A percentile compares a stretch with the other conserved stretches of the same genome.
These are phyloP conservation scores for Magnaporthiopsis poae DNA, from an alignment of 2,329 filamentous ascomycete genomes.

Conservation along the genomic window DNA sequence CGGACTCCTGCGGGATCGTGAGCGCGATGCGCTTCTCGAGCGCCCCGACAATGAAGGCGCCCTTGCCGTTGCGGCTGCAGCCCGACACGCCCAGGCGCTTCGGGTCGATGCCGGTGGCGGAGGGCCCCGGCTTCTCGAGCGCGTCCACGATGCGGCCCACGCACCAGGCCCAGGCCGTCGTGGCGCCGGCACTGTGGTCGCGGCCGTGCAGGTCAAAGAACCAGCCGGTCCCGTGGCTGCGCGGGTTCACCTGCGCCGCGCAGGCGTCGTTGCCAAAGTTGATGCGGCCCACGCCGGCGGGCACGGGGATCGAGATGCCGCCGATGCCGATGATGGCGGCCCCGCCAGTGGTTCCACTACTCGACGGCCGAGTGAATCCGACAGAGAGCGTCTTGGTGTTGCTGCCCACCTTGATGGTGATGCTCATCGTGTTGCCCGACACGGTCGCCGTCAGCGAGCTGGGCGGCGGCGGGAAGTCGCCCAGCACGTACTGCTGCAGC, in stretches of 20 bases:
- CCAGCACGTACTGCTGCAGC: slow-evolving; percentile 37
- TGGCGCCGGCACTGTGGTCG: slow-evolving; percentile 40
- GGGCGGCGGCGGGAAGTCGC: slow-evolving; percentile 32
- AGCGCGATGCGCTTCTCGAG: slow-evolving; percentile 46
- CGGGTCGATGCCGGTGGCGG: slow-evolving; percentile 34
- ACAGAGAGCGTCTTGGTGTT: slow-evolving; percentile 30
- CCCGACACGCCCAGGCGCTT: slow-evolving; percentile 43
- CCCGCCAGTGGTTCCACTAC: slow-evolving; percentile 28
- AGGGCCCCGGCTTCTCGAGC: slow-evolving; percentile 35
- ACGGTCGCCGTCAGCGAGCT: slow-evolving; percentile 31
- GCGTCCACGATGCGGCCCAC: slow-evolving; percentile 48
- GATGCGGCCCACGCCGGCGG: slow-evolving; percentile 41
- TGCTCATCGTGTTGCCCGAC: slow-evolving; percentile 14
- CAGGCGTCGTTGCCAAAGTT: slow-evolving; percentile 47
- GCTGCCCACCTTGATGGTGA: slow-evolving; percentile 22
- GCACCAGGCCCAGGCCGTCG: slow-evolving; percentile 51
- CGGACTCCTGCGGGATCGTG: slow-evolving; percentile 50
- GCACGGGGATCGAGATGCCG: slow-evolving; percentile 41
- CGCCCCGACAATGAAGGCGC: slow-evolving; percentile 47
- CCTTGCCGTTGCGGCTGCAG: slow-evolving; percentile 53
- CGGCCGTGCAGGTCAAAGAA: slow-evolving; percentile 49
- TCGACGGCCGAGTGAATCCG: slow-evolving; percentile 28
- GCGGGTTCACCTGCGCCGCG: slow-evolving; percentile 32
- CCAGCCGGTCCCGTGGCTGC: slow-evolving; percentile 41
- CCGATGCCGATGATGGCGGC: slow-evolving; percentile 47